Evolutionary conservation across 2,329 filamentous ascomycete species (phyloP), one percentile per base, ranked within the genome.

Genomic region (Penicillium sp.): DNA sequence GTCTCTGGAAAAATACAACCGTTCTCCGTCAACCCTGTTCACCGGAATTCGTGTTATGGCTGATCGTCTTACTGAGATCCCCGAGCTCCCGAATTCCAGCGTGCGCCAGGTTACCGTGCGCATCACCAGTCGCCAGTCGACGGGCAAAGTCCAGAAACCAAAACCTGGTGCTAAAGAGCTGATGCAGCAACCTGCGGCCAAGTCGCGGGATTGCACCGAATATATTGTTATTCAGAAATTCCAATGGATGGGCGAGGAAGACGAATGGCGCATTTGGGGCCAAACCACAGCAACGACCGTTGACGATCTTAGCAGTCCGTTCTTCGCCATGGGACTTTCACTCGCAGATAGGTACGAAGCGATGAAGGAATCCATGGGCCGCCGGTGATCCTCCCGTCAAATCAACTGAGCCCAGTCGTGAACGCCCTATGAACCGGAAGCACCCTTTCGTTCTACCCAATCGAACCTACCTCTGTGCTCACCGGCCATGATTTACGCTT

Each of bases 221-320:
- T 84, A 85, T 64, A 67, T 85, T 31, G 83, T 85, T 15, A 67
- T 85, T 26, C 83, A 85, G 73, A 78, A 79, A 69, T 65, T 79
- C 38, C 69, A 78, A 41, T 74, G 78, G 69, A 73, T 73, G 31
- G 78, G 80, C 8, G 72, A 78, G 62, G 73, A 80, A 46, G 73
- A 74, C 13, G 70, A 75, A 17, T 85, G 83, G 83, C 79, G 77
- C 64, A 70, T 84, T 55, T 85, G 83, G 83, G 83, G 83, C 3
- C 77, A 78, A 60, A 69, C 77, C 50, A 75, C 76, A 30, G 79
- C 82, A 62, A 81, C 77, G 7, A 78, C 73, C 19, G 51, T 81
- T 53, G 69, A 77, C 15, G 73, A 77, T 59, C 63, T 83, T 19
- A 67, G 71, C 30, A 75, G 60, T 60, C 76, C 77, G 2, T 67